These are phyloP conservation scores for Alternaria rosae DNA, from an alignment of 2,329 filamentous ascomycete genomes.

Conservation along the genomic window DNA sequence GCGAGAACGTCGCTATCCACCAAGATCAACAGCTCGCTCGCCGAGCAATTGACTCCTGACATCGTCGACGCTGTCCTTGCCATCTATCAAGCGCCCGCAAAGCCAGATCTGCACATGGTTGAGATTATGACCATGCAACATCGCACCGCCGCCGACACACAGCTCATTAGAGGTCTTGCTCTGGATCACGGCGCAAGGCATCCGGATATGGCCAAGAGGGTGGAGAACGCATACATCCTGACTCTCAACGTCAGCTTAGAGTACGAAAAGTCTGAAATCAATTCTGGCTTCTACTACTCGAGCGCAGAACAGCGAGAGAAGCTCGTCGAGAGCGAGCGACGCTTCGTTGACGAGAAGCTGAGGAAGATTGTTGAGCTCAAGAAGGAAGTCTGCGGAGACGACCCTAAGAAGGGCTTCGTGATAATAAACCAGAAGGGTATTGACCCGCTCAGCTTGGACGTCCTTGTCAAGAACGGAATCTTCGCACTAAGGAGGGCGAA, in stretches of 20 bases:
- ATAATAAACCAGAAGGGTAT: conserved; percentile 99
- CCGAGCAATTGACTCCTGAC: conserved; percentile 88
- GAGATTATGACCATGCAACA: conserved; percentile 99
- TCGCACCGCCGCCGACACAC: conserved; percentile 92
- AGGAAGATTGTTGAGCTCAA: conserved; percentile 98
- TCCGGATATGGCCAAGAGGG: conserved; percentile 96
- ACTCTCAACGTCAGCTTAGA: conserved; percentile 96
- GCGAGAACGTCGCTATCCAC: conserved; percentile 94
- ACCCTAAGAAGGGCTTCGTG: conserved; percentile 94
- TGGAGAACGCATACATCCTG: conserved; percentile 94
- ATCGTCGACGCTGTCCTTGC: conserved; percentile 96
- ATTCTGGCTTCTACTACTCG: conserved; percentile 98
- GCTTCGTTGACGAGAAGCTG: conserved; percentile 94
- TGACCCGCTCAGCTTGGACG: conserved; percentile 92
- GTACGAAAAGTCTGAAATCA: conserved; percentile 99
- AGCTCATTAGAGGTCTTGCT: conserved; percentile 90
- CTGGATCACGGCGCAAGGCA: conserved; percentile 95
- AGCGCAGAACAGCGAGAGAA: conserved; percentile 97
- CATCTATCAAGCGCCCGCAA: conserved; percentile 87
- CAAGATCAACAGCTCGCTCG: conserved; percentile 89
- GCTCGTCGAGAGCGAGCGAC: conserved; percentile 94
- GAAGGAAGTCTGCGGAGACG: conserved; percentile 94
- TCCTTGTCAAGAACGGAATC: conserved; percentile 97
- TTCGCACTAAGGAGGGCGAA: conserved; percentile 93
- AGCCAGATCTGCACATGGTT: conserved; percentile 98